phyloP scores from a whole-genome alignment of 495 filamentous ascomycete species.

The Aspergillus egyptiacus region DNA sequence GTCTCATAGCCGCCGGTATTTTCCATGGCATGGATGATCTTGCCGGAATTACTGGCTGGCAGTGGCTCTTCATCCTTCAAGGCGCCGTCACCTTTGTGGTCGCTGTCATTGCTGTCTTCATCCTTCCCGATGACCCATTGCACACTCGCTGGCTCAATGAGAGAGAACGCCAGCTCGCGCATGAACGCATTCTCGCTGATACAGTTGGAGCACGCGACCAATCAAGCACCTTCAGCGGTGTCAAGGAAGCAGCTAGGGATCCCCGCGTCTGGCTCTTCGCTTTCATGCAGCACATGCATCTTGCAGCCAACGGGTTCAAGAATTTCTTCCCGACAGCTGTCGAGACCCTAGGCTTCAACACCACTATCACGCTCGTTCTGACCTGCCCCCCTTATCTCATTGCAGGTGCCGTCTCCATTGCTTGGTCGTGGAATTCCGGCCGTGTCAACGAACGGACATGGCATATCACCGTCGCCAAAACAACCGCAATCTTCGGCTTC shows the following conservation, averaged over 20 bases:
- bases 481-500: conserved; percentile 44
- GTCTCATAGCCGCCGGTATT: conserved; percentile 41
- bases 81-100: conserved; percentile 61
- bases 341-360: conserved; percentile 45
- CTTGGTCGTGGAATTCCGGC: conserved; percentile 37
- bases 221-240: conserved; percentile 11
- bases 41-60: conserved; percentile 63
- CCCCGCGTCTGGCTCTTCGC: conserved; percentile 32
- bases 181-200: conserved; percentile 18
- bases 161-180: conserved; percentile 14
- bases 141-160: conserved; percentile 14
- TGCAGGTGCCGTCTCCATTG: conserved; percentile 39
- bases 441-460: conserved; percentile 23
- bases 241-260: conserved; percentile 25
- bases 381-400: conserved; percentile 49
- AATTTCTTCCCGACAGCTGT: conserved; percentile 54
- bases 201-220: conserved; percentile 28
- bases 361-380: conserved; percentile 47
- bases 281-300: conserved; percentile 24
- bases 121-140: conserved; percentile 60
- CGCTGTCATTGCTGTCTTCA: conserved; percentile 61
- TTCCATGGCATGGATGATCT: conserved; percentile 19
- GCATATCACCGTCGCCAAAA: conserved; percentile 35
- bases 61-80: conserved; percentile 64
- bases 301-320: conserved; percentile 34